phyloP scores from a whole-genome alignment of 768 basidiomycete species.

The Floccularia luteovirens region DNA sequence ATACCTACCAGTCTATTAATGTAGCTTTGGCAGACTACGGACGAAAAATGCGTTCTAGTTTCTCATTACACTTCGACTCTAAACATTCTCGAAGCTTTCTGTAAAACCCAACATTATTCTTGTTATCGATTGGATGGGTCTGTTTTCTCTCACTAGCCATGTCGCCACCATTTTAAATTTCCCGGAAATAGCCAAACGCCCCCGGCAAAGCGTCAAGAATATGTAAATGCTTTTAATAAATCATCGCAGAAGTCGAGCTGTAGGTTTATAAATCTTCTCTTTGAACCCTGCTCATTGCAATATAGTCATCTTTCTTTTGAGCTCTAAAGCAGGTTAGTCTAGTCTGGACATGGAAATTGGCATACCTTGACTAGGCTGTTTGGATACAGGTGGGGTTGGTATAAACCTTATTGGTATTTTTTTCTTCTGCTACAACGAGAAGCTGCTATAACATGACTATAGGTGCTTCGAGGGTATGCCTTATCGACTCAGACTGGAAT shows the following conservation, averaged over 20 bases:
- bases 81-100: conserved; percentile 84
- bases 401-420: conserved; percentile 77
- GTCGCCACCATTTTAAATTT: conserved; percentile 2
- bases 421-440: not conserved
- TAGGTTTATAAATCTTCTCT: conserved; percentile 23
- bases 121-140: conserved; percentile 87
- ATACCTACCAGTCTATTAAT: not conserved
- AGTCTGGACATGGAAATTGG: not conserved
- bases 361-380: not conserved
- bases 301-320: conserved; percentile 83
- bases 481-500: conserved; percentile 93
- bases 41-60: conserved; percentile 92
- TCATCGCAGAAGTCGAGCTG: conserved; percentile 65
- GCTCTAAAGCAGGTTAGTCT: conserved; percentile 76
- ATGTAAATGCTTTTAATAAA: conserved; percentile 86
- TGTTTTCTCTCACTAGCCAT: conserved; percentile 7
- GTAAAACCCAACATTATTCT: conserved; percentile 67
- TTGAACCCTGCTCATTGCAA: not conserved
- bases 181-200: conserved; percentile 54
- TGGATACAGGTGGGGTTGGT: conserved; percentile 70
- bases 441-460: not conserved
- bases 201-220: conserved; percentile 70
- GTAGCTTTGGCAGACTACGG: conserved; percentile 45
- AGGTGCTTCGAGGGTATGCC: conserved; percentile 76
- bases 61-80: conserved; percentile 97